Conservation (phyloP, 805 yeast species). For the Starmerella bacillaris region DNA sequence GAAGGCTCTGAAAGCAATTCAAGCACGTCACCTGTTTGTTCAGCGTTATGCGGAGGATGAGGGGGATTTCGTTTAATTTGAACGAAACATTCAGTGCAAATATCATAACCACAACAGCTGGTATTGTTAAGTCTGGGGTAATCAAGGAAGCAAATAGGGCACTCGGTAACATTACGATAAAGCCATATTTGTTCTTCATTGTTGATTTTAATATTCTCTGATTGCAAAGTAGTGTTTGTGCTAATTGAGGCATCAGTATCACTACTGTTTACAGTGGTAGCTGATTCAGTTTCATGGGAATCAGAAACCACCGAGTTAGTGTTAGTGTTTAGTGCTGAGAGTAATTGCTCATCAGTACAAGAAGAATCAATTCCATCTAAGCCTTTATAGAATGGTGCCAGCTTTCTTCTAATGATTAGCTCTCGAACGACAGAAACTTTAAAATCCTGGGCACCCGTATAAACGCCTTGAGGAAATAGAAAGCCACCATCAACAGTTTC, state of each 20-base stretch:
- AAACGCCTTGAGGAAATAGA: slow-evolving; percentile 80
- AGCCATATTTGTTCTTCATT: slow-evolving; percentile 30
- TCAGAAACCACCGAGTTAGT: neutral
- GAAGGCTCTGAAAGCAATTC: slow-evolving; percentile 69
- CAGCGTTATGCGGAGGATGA: slow-evolving; percentile 48
- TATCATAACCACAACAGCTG: slow-evolving; percentile 81
- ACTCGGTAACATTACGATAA: slow-evolving; percentile 56
- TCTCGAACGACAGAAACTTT: slow-evolving; percentile 54
- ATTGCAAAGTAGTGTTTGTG: slow-evolving; percentile 4
- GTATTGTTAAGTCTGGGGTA: slow-evolving; percentile 68
- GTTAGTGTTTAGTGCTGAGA: slow-evolving; percentile 23
- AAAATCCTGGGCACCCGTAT: slow-evolving; percentile 58
- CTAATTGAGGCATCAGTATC: neutral
- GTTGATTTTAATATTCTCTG: slow-evolving; percentile 10
- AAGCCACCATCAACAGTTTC: slow-evolving; percentile 89
- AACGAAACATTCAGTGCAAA: slow-evolving; percentile 92
- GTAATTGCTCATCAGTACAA: slow-evolving; percentile 57
- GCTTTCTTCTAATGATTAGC: slow-evolving; percentile 45
- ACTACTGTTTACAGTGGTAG: neutral
- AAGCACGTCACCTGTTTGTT: slow-evolving; percentile 16
- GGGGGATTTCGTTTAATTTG: slow-evolving; percentile 85
- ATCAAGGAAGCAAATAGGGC: slow-evolving; percentile 85
- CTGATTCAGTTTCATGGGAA: neutral
- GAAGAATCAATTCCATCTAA: slow-evolving; percentile 54
- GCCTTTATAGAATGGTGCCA: slow-evolving; percentile 87